phyloP scores from a whole-genome alignment of 192 early-diverging fungal species.

The Coemansia sp. region DNA sequence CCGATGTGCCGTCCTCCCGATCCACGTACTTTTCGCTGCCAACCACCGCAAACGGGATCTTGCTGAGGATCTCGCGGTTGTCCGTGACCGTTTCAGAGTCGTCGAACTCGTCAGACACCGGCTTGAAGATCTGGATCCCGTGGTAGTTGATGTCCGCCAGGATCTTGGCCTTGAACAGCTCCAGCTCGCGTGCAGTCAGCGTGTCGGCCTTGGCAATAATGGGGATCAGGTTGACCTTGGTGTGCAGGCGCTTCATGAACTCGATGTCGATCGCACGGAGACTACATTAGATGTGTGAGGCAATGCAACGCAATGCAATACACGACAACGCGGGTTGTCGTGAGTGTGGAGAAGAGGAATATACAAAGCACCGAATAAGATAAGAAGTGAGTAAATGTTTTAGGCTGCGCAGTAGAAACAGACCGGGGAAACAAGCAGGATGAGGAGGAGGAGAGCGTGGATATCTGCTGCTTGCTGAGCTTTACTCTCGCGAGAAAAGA shows the following conservation, averaged over 20 bases:
- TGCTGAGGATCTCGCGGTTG: conserved; percentile 82
- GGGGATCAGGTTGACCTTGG: conserved; percentile 85
- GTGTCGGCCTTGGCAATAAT: conserved; percentile 91
- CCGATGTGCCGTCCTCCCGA: conserved; percentile 74
- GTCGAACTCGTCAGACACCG: conserved; percentile 78
- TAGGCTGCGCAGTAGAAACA: conserved; percentile 7
- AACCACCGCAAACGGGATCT: conserved; percentile 96
- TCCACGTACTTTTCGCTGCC: conserved; percentile 87
- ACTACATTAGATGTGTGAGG: conserved; percentile 34
- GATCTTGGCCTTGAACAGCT: conserved; percentile 82
- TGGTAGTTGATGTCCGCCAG: conserved; percentile 79
- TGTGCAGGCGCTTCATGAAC: conserved; percentile 91
- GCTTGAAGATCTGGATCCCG: conserved; percentile 86
- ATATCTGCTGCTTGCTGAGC: background rate
- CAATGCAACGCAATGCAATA: background rate
- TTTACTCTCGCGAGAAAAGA: background rate
- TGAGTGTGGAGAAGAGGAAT: background rate
- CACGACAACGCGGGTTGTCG: background rate
- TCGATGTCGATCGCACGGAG: conserved; percentile 90
- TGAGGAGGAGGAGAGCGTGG: background rate
- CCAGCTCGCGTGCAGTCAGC: conserved; percentile 79
- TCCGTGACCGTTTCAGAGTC: conserved; percentile 80
- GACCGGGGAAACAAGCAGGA: too few relatives aligned
- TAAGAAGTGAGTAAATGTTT: background rate
- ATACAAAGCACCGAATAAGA: background rate